Evolutionary conservation across 2,329 filamentous ascomycete species (phyloP).

Genomic region (Microdochium nivale): DNA sequence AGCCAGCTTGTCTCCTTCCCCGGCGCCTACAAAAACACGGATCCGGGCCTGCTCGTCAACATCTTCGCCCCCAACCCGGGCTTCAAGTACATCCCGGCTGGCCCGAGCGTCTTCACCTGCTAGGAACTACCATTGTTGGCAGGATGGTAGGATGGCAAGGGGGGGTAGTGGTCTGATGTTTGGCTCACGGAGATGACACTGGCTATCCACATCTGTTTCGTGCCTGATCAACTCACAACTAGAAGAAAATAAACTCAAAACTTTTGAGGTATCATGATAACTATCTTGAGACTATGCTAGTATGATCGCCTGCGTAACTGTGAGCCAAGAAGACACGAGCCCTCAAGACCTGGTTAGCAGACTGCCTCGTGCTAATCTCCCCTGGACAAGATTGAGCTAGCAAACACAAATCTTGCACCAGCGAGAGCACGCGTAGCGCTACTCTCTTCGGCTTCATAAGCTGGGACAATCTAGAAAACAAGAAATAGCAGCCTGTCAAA

Average conservation of each 20-base stretch:
- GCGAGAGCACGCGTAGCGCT: not conserved
- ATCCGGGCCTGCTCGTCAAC: slow-evolving; percentile 22
- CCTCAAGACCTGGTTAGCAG: too few species aligned
- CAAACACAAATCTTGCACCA: too few species aligned
- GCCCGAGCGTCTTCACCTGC: slow-evolving; percentile 6
- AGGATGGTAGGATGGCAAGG: not conserved
- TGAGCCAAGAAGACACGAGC: not conserved
- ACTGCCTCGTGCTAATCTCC: too few species aligned
- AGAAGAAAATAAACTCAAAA: too few species aligned
- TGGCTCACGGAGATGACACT: not conserved
- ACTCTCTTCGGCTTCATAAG: not conserved
- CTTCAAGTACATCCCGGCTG: slow-evolving; percentile 6
- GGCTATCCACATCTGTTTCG: too few species aligned
- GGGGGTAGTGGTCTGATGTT: not conserved
- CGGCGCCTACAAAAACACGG: slow-evolving; percentile 26
- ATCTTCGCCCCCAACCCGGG: slow-evolving; percentile 12
- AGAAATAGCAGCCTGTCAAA: slow-evolving; percentile 1
- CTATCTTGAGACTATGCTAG: not conserved
- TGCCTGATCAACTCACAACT: too few species aligned
- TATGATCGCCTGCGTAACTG: not conserved
- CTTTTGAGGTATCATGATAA: not conserved
- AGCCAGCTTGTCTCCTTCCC: slow-evolving; percentile 19
- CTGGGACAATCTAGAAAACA: slow-evolving; percentile 3
- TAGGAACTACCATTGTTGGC: not conserved
- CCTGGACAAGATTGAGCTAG: too few species aligned